These are phyloP conservation scores for Arthrobotrys megalospora DNA, from an alignment of 2,329 filamentous ascomycete species.

Conservation along the genomic window DNA sequence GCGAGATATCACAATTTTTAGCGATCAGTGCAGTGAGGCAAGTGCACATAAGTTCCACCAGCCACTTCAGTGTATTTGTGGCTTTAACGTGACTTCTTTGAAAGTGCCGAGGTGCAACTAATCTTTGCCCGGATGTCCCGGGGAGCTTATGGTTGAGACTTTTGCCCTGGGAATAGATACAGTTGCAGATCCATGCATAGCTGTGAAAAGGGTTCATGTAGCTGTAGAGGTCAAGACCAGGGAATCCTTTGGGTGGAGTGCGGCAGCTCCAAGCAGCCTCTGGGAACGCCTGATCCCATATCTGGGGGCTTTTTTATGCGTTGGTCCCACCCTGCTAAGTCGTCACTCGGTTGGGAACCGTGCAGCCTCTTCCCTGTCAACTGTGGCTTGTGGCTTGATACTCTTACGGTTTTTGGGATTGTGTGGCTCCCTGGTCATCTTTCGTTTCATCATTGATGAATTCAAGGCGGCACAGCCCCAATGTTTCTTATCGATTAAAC, in stretches of 20 bases:
- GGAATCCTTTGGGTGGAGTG: slow-evolving; percentile 57
- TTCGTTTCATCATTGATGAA: slow-evolving; percentile 13
- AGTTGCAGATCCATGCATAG: slow-evolving; percentile 45
- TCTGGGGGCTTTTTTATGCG: slow-evolving; percentile 11
- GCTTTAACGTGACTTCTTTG: slow-evolving; percentile 17
- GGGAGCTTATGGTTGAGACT: slow-evolving; percentile 21
- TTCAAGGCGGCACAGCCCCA: slow-evolving; percentile 42
- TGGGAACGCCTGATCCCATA: slow-evolving; percentile 47
- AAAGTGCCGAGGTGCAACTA: not conserved
- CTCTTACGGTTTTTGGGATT: slow-evolving; percentile 13
- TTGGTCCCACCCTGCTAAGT: slow-evolving; percentile 17
- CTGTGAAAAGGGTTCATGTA: slow-evolving; percentile 40
- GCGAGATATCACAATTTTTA: slow-evolving; percentile 32
- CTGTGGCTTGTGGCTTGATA: slow-evolving; percentile 44
- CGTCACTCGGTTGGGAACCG: slow-evolving; percentile 36
- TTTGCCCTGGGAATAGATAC: slow-evolving; percentile 21
- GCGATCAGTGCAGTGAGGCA: slow-evolving; percentile 24
- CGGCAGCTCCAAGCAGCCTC: slow-evolving; percentile 40
- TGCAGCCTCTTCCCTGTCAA: slow-evolving; percentile 43
- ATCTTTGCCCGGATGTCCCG: slow-evolving; percentile 40
- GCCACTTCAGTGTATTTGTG: slow-evolving; percentile 45
- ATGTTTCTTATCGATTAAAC: slow-evolving; percentile 56
- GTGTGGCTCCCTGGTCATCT: slow-evolving; percentile 20
- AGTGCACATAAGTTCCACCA: slow-evolving; percentile 15
- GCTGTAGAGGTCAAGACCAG: slow-evolving; percentile 14